phyloP scores from a whole-genome alignment of 768 basidiomycete genomes.

The Lactarius hatsudake region DNA sequence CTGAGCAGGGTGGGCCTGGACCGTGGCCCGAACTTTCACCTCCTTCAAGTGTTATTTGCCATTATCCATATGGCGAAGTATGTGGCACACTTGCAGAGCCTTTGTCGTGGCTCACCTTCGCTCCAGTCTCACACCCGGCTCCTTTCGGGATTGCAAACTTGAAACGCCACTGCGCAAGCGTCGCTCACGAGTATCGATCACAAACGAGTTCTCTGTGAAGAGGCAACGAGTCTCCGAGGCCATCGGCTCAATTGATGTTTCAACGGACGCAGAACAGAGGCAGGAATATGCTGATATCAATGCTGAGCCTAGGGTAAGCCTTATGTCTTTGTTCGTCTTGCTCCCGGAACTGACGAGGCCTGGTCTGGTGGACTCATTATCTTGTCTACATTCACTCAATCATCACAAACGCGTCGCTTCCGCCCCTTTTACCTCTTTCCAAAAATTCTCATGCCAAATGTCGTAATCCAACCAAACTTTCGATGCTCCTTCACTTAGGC shows the following conservation, averaged over 20 bases:
- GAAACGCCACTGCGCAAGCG: constrained; percentile 27
- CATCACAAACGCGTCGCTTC: constrained; percentile 9
- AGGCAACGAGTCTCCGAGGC: constrained; percentile 26
- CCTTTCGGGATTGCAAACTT: constrained; percentile 24
- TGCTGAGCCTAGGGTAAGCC: constrained; percentile 25
- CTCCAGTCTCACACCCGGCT: constrained; percentile 18
- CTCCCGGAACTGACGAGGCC: not conserved
- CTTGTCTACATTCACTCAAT: not conserved
- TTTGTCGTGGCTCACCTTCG: not conserved
- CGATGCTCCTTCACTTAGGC: constrained; percentile 38
- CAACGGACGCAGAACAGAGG: constrained; percentile 12
- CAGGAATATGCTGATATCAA: constrained; percentile 25
- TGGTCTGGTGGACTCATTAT: not conserved
- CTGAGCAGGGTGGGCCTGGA: not conserved
- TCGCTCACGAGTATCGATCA: constrained; percentile 26
- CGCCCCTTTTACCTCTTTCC: not conserved
- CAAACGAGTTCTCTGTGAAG: constrained; percentile 28
- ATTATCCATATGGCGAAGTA: constrained; percentile 19
- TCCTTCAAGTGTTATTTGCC: not conserved
- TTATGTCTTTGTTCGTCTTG: not conserved
- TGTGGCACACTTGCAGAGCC: not conserved
- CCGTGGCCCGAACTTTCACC: not conserved
- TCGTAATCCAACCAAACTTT: too few relatives aligned
- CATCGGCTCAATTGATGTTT: constrained; percentile 20
- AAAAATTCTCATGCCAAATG: not conserved